These are phyloP conservation scores for Xylariaceae sp. DNA, from an alignment of 2,329 filamentous ascomycete species.

Conservation along the genomic window DNA sequence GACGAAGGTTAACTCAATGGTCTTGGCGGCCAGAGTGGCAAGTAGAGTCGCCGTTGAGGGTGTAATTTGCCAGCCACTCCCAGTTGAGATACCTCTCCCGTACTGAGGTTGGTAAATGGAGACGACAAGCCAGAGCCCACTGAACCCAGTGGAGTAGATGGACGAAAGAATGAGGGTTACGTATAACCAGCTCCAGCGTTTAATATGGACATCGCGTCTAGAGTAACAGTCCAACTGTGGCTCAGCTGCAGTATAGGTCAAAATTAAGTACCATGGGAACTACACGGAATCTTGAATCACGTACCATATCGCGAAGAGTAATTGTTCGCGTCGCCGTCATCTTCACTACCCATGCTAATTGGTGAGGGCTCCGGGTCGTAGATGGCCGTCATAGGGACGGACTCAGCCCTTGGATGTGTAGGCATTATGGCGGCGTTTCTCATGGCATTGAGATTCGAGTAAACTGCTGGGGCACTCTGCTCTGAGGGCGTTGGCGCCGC, in stretches of 20 bases:
- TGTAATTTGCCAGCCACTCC: constrained; percentile 55
- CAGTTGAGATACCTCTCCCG: constrained; percentile 61
- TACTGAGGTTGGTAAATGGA: constrained; percentile 69
- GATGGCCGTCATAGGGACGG: constrained; percentile 28
- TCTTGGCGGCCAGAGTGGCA: constrained; percentile 74
- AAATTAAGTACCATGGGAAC: not conserved
- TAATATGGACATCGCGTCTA: constrained; percentile 39
- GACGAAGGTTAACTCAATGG: constrained; percentile 79
- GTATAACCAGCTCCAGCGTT: constrained; percentile 55
- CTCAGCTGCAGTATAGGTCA: constrained; percentile 29
- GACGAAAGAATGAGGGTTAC: constrained; percentile 56
- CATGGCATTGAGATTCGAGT: constrained; percentile 8
- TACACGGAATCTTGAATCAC: not conserved
- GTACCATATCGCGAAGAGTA: constrained; percentile 34
- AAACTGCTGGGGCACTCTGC: constrained; percentile 14
- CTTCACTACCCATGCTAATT: constrained; percentile 22
- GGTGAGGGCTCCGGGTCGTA: constrained; percentile 18
- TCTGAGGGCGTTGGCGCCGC: constrained; percentile 13
- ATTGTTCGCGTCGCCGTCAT: constrained; percentile 30
- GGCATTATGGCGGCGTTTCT: constrained; percentile 18
- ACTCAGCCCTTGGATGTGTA: constrained; percentile 24
- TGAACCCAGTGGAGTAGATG: constrained; percentile 68
- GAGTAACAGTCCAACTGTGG: constrained; percentile 40
- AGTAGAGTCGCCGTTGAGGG: constrained; percentile 71
- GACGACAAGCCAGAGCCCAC: constrained; percentile 69